Base-by-base conservation (phyloP, 805 yeast species). In the Tetrapisispora taiwanensis region DNA sequence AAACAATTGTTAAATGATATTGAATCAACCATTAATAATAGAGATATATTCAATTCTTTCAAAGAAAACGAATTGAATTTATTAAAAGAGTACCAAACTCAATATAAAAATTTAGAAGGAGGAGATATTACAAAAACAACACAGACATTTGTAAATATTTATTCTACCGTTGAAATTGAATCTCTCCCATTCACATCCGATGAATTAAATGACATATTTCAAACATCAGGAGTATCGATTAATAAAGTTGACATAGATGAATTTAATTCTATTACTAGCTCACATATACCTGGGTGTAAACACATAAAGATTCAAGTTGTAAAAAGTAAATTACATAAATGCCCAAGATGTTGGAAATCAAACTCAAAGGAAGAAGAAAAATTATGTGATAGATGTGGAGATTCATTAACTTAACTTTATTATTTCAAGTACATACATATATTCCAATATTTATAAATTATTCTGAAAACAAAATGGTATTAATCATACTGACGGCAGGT, bases 281-380 rank as follows among this genome's bases (percentile, higher is more conserved):
- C 5, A 10, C 7, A 7, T 7, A 7, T 9, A 31, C 34, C 34
- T 7, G 9, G 3, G 7, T 6, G 15, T 27, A 15, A 14, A 17
- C 24, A 15, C 9, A 3, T 37, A 13, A 26, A 37, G 8, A 9
- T 37, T 15, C 18, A 37, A 27, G 30, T 28, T 10, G 7, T 18
- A 4, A 68, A 43, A 33, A 58, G 65, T 35, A 46, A 59, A 0
- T 56, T 67, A 1, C 65, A 66, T 42, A 88, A 88, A 55, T 92
- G 98, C 60, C 95, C 95, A 7, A 74, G 98, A 59, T 92, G 98
- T 65, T 92, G 98, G 98, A 85, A 85, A 55, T 79, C 66, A 57
- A 75, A 75, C 7, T 68, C 94, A 0, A 62, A 55, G 0, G 52
- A 48, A 0, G 78, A 72, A 30, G 76, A 76, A 10, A 61, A 60